These are phyloP conservation scores for Pythium biforme DNA, from an alignment of 352 stramenopile genomes.

Conservation along the genomic window DNA sequence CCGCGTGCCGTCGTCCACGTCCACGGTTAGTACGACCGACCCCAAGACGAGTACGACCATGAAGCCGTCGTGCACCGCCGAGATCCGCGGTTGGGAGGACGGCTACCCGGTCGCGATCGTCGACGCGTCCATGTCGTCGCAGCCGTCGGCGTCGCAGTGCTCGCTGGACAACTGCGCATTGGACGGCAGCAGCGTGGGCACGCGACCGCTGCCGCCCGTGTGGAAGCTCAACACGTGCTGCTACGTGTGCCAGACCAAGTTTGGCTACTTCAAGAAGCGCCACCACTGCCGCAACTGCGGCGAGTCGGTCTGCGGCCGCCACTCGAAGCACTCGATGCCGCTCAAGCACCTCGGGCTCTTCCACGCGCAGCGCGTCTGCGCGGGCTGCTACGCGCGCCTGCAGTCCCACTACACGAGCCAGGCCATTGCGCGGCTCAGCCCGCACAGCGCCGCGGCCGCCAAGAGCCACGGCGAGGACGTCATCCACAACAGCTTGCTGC, in stretches of 20 bases:
- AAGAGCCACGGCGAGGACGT: background rate
- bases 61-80: too few species aligned
- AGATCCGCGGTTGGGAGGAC: constrained; percentile 21
- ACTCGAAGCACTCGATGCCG: constrained; percentile 62
- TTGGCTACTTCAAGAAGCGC: constrained; percentile 71
- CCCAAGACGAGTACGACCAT: constrained; percentile 19
- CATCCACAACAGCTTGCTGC: background rate
- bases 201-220: constrained; percentile 24
- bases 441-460: background rate
- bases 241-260: constrained; percentile 65
- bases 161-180: constrained; percentile 12
- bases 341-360: constrained; percentile 61
- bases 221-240: constrained; percentile 70
- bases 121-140: constrained; percentile 9
- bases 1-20: constrained; percentile 5
- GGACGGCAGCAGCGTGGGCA: constrained; percentile 7
- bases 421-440: constrained; percentile 27
- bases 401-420: constrained; percentile 49
- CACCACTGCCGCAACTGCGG: constrained; percentile 88
- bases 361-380: constrained; percentile 66
- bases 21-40: background rate
- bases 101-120: constrained; percentile 25
- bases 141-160: constrained; percentile 23
- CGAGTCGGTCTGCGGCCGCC: constrained; percentile 80
- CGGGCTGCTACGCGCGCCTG: constrained; percentile 52